A percentile compares a stretch with the other conserved stretches of the same genome.
Evolutionary conservation across 1,139 yeast species (phyloP).

Genomic region (Arxiozyma telluris): DNA sequence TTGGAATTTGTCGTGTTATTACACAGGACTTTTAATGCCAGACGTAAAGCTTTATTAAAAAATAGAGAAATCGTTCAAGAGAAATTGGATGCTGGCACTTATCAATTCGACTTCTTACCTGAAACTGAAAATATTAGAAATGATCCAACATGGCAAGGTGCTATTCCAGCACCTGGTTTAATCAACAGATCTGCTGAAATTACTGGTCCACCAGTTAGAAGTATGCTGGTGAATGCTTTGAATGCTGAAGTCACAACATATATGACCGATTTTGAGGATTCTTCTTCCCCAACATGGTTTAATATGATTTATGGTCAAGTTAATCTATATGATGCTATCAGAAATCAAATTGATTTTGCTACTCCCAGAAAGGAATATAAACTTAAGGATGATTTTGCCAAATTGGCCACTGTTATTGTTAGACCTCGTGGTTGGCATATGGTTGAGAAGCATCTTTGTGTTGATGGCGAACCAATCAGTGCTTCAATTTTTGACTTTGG

Average conservation of each 20-base stretch:
- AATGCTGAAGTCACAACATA: slow-evolving; percentile 84
- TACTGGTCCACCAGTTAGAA: slow-evolving; percentile 84
- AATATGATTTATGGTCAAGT: slow-evolving; percentile 85
- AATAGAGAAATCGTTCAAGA: slow-evolving; percentile 54
- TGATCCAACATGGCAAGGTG: slow-evolving; percentile 70
- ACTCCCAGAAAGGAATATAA: slow-evolving; percentile 45
- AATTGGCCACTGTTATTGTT: slow-evolving; percentile 65
- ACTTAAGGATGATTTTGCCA: slow-evolving; percentile 39
- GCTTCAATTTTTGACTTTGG: slow-evolving; percentile 77
- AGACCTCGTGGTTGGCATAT: slow-evolving; percentile 87
- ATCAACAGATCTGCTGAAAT: slow-evolving; percentile 71
- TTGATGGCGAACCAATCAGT: slow-evolving; percentile 67
- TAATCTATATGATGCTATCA: slow-evolving; percentile 78
- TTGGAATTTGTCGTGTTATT: slow-evolving; percentile 60
- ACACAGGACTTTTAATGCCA: slow-evolving; percentile 60
- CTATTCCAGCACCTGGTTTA: slow-evolving; percentile 54
- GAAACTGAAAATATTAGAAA: slow-evolving; percentile 61
- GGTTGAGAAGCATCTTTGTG: slow-evolving; percentile 59
- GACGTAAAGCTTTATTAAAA: slow-evolving; percentile 48
- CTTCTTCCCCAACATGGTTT: slow-evolving; percentile 91
- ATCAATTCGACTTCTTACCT: slow-evolving; percentile 48
- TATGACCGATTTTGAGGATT: slow-evolving; percentile 94
- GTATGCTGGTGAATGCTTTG: slow-evolving; percentile 89
- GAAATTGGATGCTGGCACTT: slow-evolving; percentile 49
- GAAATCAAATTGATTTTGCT: slow-evolving; percentile 51